These are phyloP conservation scores for Fusarium sp. DNA, from an alignment of 2,329 filamentous ascomycete genomes.

Conservation along the genomic window DNA sequence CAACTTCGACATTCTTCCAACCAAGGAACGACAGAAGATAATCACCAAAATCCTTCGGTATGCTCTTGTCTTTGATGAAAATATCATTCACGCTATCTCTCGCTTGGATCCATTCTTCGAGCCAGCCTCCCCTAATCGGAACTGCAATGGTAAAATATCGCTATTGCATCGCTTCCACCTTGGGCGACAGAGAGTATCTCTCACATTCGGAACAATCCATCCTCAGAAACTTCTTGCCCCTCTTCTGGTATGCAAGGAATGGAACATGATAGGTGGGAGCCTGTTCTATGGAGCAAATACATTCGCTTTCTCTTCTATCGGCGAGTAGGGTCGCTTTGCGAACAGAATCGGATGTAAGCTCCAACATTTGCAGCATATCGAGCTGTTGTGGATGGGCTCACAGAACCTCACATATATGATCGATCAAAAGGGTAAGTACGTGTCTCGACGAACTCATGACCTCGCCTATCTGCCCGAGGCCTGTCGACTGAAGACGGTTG, in stretches of 20 bases:
- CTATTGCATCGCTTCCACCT: slow-evolving; percentile 54
- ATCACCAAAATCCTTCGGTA: slow-evolving; percentile 51
- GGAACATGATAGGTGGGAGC: slow-evolving; percentile 52
- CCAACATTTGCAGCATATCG: slow-evolving; percentile 56
- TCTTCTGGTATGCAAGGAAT: slow-evolving; percentile 53
- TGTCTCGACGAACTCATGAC: slow-evolving; percentile 51
- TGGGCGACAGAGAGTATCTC: slow-evolving; percentile 41
- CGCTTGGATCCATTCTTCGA: slow-evolving; percentile 51
- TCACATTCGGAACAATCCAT: slow-evolving; percentile 44
- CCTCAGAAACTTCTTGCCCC: slow-evolving; percentile 51
- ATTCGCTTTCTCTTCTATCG: slow-evolving; percentile 63
- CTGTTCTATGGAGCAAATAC: slow-evolving; percentile 60
- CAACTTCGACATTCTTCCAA: slow-evolving; percentile 46
- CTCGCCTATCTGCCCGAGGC: slow-evolving; percentile 50
- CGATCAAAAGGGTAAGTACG: slow-evolving; percentile 33
- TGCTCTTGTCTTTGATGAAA: slow-evolving; percentile 47
- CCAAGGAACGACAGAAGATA: accelerated
- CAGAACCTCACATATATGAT: slow-evolving; percentile 42
- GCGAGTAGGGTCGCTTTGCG: slow-evolving; percentile 60
- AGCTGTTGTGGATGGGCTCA: slow-evolving; percentile 54
- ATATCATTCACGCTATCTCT: slow-evolving; percentile 55
- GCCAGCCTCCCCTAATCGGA: slow-evolving; percentile 11
- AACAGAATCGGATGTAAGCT: slow-evolving; percentile 52
- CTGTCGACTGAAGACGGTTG: slow-evolving; percentile 52
- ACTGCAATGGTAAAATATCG: slow-evolving; percentile 7